These are phyloP conservation scores for Sanguinoderma infundibulare DNA, from an alignment of 1,284 basidiomycete genomes.

Conservation along the genomic window DNA sequence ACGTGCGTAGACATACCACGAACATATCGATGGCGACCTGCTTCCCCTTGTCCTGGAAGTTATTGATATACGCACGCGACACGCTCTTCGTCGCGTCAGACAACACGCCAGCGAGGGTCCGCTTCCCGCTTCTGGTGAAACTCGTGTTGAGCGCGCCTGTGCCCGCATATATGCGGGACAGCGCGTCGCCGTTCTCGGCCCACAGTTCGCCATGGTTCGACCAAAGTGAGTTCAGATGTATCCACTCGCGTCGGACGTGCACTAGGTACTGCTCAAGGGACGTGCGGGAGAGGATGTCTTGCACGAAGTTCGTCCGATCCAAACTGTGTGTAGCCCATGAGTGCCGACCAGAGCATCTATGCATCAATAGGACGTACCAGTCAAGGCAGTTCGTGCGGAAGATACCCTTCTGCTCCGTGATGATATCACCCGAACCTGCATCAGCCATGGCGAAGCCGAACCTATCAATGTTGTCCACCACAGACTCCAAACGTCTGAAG, in stretches of 20 bases:
- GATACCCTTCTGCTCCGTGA: conserved; percentile 87
- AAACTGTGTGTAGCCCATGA: conserved; percentile 54
- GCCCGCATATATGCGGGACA: conserved; percentile 94
- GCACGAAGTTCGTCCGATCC: conserved; percentile 97
- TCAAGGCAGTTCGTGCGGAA: conserved; percentile 97
- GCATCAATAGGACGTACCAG: conserved; percentile 62
- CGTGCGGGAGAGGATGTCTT: conserved; percentile 87
- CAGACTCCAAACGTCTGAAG: conserved; percentile 58
- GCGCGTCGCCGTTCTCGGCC: conserved; percentile 94
- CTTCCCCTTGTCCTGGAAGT: conserved; percentile 96
- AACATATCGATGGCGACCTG: conserved; percentile 96
- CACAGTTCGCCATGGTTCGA: conserved; percentile 89
- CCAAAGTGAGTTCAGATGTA: conserved; percentile 78
- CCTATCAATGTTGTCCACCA: conserved; percentile 71
- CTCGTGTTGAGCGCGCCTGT: conserved; percentile 97
- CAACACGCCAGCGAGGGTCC: conserved; percentile 88
- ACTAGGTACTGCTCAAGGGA: conserved; percentile 77
- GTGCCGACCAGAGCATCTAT: background rate
- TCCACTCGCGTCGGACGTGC: conserved; percentile 76
- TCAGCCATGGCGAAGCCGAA: conserved; percentile 90
- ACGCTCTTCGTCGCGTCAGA: conserved; percentile 98
- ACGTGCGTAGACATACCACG: conserved; percentile 75
- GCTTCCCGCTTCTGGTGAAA: conserved; percentile 93
- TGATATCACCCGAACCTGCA: conserved; percentile 61
- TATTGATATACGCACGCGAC: conserved; percentile 94